Conservation (phyloP, 768 basidiomycete species). For the Rhizopogon vinicolor region DNA sequence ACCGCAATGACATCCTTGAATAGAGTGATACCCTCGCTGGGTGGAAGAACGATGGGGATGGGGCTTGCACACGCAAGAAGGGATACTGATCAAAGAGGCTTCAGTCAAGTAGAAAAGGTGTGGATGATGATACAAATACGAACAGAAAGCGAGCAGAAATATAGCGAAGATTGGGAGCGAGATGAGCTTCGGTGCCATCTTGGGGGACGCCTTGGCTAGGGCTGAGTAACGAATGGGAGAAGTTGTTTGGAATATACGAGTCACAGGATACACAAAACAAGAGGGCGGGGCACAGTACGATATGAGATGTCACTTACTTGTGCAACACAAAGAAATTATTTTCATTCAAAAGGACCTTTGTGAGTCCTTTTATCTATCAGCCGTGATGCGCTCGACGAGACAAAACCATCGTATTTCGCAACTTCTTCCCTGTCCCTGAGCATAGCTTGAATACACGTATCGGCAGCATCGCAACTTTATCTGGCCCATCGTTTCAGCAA, state of each 20-base stretch:
- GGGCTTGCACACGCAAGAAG: slow-evolving; percentile 5
- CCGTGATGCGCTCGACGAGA: not conserved
- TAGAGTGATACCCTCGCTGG: slow-evolving; percentile 2
- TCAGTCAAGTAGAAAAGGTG: not conserved
- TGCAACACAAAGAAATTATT: not conserved
- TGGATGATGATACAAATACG: not conserved
- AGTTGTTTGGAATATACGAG: not conserved
- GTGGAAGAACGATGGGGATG: slow-evolving; percentile 6
- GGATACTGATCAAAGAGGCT: not conserved
- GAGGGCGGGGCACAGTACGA: not conserved
- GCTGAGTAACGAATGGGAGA: not conserved
- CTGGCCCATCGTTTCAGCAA: not conserved
- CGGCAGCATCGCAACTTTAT: not conserved
- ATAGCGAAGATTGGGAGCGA: not conserved
- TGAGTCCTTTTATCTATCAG: not conserved
- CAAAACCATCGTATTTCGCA: not conserved
- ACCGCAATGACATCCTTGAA: slow-evolving; percentile 9
- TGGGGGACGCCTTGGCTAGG: not conserved
- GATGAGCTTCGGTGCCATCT: slow-evolving; percentile 4
- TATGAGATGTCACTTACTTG: not conserved
- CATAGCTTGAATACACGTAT: not conserved
- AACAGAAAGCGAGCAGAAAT: slow-evolving; percentile 6
- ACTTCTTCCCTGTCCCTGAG: not conserved
- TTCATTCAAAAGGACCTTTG: not conserved
- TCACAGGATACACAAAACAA: not conserved